Evolutionary conservation across 805 yeast species (phyloP), one percentile per base, ranked within the genome.

Genomic region (Candida succiphila): DNA sequence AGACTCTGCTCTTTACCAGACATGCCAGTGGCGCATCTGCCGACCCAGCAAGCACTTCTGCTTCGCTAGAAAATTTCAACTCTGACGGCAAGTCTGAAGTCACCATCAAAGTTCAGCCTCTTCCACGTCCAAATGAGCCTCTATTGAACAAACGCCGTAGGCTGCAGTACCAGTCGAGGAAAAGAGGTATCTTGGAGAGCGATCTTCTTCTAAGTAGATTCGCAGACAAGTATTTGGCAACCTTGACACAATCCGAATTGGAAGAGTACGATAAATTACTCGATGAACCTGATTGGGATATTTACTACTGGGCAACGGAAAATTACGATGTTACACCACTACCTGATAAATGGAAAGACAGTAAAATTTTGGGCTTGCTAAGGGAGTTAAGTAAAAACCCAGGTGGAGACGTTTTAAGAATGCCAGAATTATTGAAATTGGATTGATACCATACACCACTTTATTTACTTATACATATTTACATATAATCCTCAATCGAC

Each of bases 261-360:
- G 80, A 75, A 30, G 97, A 92, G 56, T 92, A 85, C 56, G 96
- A 89, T 51, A 53, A 67, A 37, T 59, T 92, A 37, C 67, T 92
- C 51, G 94, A 92, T 56, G 94, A 89, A 58, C 74, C 89, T n/a
- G 98, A 92, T 58, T 92, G 98, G 98, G 98, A 92, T 57, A 88
- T 92, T 39, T 92, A 85, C 58, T 92, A 92, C 62, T 89, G 98
- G 98, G 95, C 94, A 18, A 86, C 96, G 2, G 74, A 72, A 43
- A 85, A 88, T 54, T 83, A 61, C 48, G 76, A 73, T 24, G 75
- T 83, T 15, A 83, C 88, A 30, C 94, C 95, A 12, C 65, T 89
- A 42, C 96, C 97, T 13, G 86, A 82, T 27, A 72, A 72, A 51
- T 92, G 95, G 95, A 67, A 76, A 51, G 51, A 79, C 37, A 73